Conservation (phyloP, 169 alveolate species). For the Plasmodium relictum region DNA sequence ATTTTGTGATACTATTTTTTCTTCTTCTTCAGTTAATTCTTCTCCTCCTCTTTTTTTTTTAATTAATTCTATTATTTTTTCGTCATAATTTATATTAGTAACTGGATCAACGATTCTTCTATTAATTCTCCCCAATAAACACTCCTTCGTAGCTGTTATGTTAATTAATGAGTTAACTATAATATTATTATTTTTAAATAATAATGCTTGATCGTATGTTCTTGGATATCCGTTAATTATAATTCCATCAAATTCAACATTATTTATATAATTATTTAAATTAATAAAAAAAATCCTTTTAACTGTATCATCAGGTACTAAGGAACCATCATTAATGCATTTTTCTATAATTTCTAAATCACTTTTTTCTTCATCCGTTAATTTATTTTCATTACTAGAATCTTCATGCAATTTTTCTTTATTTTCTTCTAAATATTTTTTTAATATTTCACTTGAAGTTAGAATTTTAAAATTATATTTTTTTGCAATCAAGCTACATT, state of each 20-base stretch:
- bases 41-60: slow-evolving; percentile 25
- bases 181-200: slow-evolving; percentile 28
- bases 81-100: slow-evolving; percentile 33
- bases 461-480: slow-evolving; percentile 27
- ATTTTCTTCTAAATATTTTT: slow-evolving; percentile 29
- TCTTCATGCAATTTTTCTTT: neutral
- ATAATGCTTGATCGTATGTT: slow-evolving; percentile 45
- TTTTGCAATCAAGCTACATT: slow-evolving; percentile 23
- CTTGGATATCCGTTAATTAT: slow-evolving; percentile 58
- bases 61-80: slow-evolving; percentile 11
- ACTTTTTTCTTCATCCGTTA: neutral
- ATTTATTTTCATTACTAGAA: neutral
- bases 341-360: slow-evolving; percentile 34
- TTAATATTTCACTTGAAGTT: slow-evolving; percentile 29
- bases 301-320: slow-evolving; percentile 33
- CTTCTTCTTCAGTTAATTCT: slow-evolving; percentile 20
- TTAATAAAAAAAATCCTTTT: slow-evolving; percentile 3
- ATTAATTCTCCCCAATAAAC: slow-evolving; percentile 17
- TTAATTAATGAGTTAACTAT: slow-evolving; percentile 14
- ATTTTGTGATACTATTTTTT: slow-evolving; percentile 3
- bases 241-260: slow-evolving; percentile 28
- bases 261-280: slow-evolving; percentile 8
- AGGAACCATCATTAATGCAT: slow-evolving; percentile 32
- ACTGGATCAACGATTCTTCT: slow-evolving; percentile 34
- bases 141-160: slow-evolving; percentile 24